Base-by-base conservation (phyloP, 2,329 filamentous ascomycete genomes). In the Colletotrichum zoysiae region DNA sequence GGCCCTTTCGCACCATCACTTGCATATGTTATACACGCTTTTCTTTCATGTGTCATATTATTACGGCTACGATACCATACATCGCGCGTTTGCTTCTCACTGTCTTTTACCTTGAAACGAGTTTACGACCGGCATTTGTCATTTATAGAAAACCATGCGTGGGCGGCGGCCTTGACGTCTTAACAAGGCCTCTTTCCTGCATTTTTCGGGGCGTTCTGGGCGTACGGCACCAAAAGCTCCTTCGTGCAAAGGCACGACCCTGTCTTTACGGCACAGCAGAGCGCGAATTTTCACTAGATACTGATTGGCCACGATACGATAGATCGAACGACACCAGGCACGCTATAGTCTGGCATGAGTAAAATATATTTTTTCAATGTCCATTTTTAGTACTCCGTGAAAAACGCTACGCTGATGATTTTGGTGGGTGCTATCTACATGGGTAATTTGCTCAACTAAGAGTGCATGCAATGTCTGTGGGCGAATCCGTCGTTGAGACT, bases 231-330 rank as follows among this genome's bases (percentile, higher is more conserved):
- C 44, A 67, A 48, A 67, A 57, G 6, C 51, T 35, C 26, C 51
- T 23, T 26, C 26, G 65, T 53, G 57, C 46, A 62, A 50, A 65
- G 57, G 42, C 38, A 62, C 58, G 46, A 68, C 40, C 58, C 65
- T 50, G 65, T 72, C 70, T 48, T 65, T 72, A 72, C 59, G 44
- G 38, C 51, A 63, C 61, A 59, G 38, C 53, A 50, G 53, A 60
- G 40, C 46, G 59, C 56, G 5, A 33, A 33, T 4, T 1, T 57
- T 58, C 12, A 14, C 11, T 42, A 20, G 38, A n/a, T 55, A 38
- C 46, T 40, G 51, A 26, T 33, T 42, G 23, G 46, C 14, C 33
- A 56, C 46, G 60, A 35, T 44, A 56, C 38, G 60, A 53, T 61
- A 67, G 53, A 42, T 18, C 35, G 33, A 55, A 16, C 5, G 3